phyloP scores from a whole-genome alignment of 2,329 filamentous ascomycete species.

The Penicillium sp. region DNA sequence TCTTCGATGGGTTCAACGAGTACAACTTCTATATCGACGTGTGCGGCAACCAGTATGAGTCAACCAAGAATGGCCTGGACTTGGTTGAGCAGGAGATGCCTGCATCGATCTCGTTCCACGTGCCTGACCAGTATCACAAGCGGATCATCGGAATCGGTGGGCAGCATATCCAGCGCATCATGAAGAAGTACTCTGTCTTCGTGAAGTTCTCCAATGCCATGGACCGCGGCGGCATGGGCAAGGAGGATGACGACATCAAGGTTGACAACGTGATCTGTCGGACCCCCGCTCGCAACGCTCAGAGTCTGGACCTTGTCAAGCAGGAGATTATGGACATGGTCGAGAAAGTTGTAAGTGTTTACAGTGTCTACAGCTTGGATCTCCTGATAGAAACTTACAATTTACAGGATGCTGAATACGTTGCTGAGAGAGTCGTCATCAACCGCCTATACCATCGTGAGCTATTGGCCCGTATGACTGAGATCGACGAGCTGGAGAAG shows the following conservation, averaged over 20 bases:
- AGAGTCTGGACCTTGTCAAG: conserved; percentile 95
- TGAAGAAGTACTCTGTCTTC: conserved; percentile 99
- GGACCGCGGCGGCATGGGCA: conserved; percentile 90
- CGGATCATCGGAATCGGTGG: conserved; percentile 98
- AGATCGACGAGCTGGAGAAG: conserved; percentile 94
- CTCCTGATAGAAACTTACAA: not conserved
- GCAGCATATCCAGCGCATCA: conserved; percentile 98
- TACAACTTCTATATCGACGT: conserved; percentile 99
- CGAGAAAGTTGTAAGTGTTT: conserved; percentile 72
- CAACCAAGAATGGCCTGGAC: conserved; percentile 86
- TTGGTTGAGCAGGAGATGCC: conserved; percentile 99
- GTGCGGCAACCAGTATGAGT: conserved; percentile 86
- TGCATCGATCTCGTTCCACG: conserved; percentile 97
- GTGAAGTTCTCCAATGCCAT: conserved; percentile 99
- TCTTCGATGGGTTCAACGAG: conserved; percentile 98
- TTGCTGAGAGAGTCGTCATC: conserved; percentile 87
- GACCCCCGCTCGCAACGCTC: conserved; percentile 92
- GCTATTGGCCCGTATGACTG: conserved; percentile 79
- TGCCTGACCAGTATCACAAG: conserved; percentile 98
- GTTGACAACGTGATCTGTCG: conserved; percentile 99
- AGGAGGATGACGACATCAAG: conserved; percentile 97
- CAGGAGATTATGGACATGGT: conserved; percentile 99
- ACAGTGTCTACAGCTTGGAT: not conserved
- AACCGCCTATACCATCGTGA: conserved; percentile 95
- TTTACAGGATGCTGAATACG: conserved; percentile 84